A percentile compares a stretch with the other conserved stretches of the same genome.
Evolutionary conservation across 306 rosid species (phyloP).

Genomic region (Prinsepia uniflora): DNA sequence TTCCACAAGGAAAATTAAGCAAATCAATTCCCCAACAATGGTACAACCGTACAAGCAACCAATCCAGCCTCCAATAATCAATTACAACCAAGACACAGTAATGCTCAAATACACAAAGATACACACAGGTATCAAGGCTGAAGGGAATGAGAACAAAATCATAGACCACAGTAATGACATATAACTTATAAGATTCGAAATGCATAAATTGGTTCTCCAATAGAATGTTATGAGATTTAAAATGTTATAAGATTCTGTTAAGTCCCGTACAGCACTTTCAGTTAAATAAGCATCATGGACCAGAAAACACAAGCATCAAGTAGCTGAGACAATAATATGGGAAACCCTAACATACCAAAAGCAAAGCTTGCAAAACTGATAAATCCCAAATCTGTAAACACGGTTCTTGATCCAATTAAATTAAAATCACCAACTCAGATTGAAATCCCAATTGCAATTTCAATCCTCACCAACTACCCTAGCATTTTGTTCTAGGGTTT

Average conservation of each 20-base stretch:
- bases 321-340: neutral
- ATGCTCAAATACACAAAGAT: neutral
- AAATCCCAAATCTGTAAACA: conserved; percentile 21
- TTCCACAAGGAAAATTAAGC: neutral
- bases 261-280: neutral
- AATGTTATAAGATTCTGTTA: neutral
- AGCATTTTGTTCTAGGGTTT: conserved; percentile 50
- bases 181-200: neutral
- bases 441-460: conserved; percentile 17
- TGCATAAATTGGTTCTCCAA: conserved; percentile 10
- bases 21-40: neutral
- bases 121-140: neutral
- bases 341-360: conserved; percentile 11
- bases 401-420: conserved; percentile 21
- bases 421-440: conserved; percentile 25
- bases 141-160: neutral
- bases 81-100: neutral
- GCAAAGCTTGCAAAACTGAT: neutral
- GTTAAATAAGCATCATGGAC: neutral
- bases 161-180: neutral
- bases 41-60: neutral
- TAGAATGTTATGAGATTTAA: neutral
- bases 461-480: conserved; percentile 22
- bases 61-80: neutral
- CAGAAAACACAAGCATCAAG: conserved; percentile 3